Evolutionary conservation across 129 eudicot genomes (phyloP), one percentile per base, ranked within the genome.

Genomic region (Lactuca sativa): DNA sequence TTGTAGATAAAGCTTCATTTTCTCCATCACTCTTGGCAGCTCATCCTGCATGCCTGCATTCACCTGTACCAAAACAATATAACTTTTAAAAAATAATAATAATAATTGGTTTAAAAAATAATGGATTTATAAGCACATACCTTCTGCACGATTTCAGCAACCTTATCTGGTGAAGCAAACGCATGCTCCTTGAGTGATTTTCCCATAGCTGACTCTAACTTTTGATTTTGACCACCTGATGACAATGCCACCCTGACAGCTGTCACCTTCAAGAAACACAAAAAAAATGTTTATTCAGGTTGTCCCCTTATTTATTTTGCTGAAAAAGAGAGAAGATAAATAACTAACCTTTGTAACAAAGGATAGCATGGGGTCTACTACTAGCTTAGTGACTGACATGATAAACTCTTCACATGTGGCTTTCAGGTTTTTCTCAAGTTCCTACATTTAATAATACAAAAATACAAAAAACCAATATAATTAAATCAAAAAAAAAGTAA

Each of bases 281-380:
- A 47, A 37, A 59, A 55, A 33, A 59, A 21, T 51, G 59, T 51
- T 44, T 9, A 8, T n/a, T 40, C 4, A 64, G 61, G 59, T 56
- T 18, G 18, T 66, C 36, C 33, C 31, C 59, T 36, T 69, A 36
- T 32, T 58, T 25, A 18, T 14, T 34, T 75, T 47, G 21, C 44
- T 56, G 67, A 48, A 48, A 49, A 8, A 70, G 11, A 49, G 60
- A 70, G 63, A 62, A 48, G 62, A 79, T 70, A 62, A 83, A 87
- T 41, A 61, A 62, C 81, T 67, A 66, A 89, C 99, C 99, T 93
- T 93, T 40, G 99, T 86, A 66, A 85, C 99, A 77, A 93, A 93
- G 64, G 97, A 93, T 74, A 93, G 91, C 90, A 93, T 78, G 57
- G 99, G 95, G 73, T 93, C 99, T 70, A 93, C 99, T 32, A 87